These are phyloP conservation scores for Detonula confervacea DNA, from an alignment of 352 stramenopile genomes.

Conservation along the genomic window DNA sequence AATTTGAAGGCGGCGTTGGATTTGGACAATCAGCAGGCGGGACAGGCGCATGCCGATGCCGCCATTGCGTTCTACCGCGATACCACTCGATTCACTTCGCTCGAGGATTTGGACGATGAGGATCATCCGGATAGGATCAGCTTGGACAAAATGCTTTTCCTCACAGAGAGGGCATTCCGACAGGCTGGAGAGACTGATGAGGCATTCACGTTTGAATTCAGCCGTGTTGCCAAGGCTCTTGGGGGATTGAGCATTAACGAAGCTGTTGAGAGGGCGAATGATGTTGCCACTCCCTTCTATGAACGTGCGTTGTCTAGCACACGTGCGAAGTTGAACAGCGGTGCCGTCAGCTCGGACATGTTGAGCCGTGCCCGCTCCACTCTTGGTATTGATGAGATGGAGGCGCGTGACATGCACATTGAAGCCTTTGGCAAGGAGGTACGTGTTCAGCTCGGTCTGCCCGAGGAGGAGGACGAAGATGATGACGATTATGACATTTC, in stretches of 20 bases:
- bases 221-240: conserved; percentile 75
- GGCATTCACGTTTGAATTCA: conserved; percentile 87
- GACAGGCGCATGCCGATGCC: conserved; percentile 78
- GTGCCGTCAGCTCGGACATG: conserved; percentile 72
- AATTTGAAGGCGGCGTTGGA: conserved; percentile 66
- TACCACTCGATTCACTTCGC: conserved; percentile 73
- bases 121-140: conserved; percentile 79
- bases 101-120: conserved; percentile 83
- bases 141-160: conserved; percentile 87
- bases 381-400: conserved; percentile 79
- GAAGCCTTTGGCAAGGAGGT: conserved; percentile 79
- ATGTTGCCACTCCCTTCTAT: conserved; percentile 84
- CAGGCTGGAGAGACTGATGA: conserved; percentile 84
- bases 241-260: conserved; percentile 44
- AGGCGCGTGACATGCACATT: conserved; percentile 79
- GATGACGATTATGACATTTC: conserved; percentile 35
- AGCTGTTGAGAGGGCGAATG: conserved; percentile 65
- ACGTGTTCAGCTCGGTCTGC: conserved; percentile 58
- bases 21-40: conserved; percentile 80
- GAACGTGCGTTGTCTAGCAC: conserved; percentile 75
- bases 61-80: conserved; percentile 75
- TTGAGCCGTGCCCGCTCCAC: conserved; percentile 73
- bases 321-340: conserved; percentile 69
- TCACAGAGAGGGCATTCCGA: conserved; percentile 80
- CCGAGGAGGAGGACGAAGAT: conserved; percentile 45